phyloP scores from a whole-genome alignment of 345 rosid genomes.

The Noccaea caerulescens region DNA sequence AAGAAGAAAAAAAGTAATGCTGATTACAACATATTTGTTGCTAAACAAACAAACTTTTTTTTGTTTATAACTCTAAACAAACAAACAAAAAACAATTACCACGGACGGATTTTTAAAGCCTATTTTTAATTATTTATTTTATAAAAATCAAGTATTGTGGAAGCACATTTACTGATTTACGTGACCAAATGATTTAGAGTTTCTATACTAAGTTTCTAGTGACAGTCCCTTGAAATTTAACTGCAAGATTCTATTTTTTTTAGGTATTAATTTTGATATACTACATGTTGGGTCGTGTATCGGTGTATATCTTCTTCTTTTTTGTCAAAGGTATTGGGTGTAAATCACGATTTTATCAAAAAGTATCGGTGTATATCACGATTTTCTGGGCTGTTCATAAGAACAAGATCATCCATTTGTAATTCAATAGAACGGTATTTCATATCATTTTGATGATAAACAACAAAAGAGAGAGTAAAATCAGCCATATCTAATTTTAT shows the following conservation, averaged over 20 bases:
- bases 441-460: neutral
- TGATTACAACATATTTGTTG: too few species aligned
- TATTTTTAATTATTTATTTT: neutral
- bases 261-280: neutral
- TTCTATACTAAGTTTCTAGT: neutral
- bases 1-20: too few species aligned
- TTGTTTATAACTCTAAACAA: too few species aligned
- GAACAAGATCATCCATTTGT: neutral
- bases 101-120: neutral
- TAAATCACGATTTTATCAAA: too few species aligned
- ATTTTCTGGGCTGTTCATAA: neutral
- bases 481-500: neutral
- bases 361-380: neutral
- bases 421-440: neutral
- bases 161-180: slow-evolving; percentile 5
- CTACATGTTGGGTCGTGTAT: slow-evolving; percentile 6
- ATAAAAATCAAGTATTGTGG: neutral
- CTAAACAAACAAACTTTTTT: too few species aligned
- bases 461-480: neutral
- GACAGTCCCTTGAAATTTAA: neutral
- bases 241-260: neutral
- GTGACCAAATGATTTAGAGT: neutral
- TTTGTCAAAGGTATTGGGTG: too few species aligned
- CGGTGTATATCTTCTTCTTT: too few species aligned
- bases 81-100: too few species aligned